A percentile compares a stretch with the other conserved stretches of the same genome.
These are phyloP conservation scores for Adiantum capillusveneris DNA, from an alignment of 75 land plant species.

Conservation along the genomic window DNA sequence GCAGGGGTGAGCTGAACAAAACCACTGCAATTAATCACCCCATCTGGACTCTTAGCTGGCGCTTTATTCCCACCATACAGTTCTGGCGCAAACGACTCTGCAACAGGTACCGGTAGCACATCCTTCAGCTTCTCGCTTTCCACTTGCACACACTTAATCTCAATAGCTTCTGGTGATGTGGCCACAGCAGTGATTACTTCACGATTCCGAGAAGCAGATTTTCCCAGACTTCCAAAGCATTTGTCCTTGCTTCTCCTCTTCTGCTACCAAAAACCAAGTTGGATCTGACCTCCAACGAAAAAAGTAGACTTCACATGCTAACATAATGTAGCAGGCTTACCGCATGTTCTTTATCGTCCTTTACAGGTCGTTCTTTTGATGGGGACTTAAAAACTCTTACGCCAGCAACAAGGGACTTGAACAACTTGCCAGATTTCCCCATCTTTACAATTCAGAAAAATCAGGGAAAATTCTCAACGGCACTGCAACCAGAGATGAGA, in stretches of 20 bases:
- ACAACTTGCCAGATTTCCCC: conserved; percentile 1
- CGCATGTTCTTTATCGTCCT: background rate
- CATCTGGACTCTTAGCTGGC: background rate
- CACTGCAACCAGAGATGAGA: no score
- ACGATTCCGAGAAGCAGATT: conserved; percentile 3
- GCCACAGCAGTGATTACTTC: background rate
- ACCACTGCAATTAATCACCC: background rate
- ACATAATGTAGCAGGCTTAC: background rate
- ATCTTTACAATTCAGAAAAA: background rate
- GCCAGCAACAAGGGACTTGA: background rate
- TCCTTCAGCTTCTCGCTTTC: background rate
- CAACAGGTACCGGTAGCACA: no score
- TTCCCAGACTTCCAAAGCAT: conserved; percentile 1
- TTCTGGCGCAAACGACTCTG: background rate
- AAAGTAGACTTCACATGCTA: no score
- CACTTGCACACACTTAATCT: background rate
- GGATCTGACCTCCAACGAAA: no score
- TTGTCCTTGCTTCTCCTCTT: conserved; percentile 1
- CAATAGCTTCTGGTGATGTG: background rate
- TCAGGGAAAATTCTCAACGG: no score
- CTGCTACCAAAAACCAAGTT: no score
- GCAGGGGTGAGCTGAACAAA: background rate
- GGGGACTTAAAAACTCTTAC: background rate
- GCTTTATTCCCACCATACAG: background rate
- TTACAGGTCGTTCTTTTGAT: background rate